Evolutionary conservation across 768 basidiomycete species (phyloP), one percentile per base, ranked within the genome.

Genomic region (Auricularia cornea): DNA sequence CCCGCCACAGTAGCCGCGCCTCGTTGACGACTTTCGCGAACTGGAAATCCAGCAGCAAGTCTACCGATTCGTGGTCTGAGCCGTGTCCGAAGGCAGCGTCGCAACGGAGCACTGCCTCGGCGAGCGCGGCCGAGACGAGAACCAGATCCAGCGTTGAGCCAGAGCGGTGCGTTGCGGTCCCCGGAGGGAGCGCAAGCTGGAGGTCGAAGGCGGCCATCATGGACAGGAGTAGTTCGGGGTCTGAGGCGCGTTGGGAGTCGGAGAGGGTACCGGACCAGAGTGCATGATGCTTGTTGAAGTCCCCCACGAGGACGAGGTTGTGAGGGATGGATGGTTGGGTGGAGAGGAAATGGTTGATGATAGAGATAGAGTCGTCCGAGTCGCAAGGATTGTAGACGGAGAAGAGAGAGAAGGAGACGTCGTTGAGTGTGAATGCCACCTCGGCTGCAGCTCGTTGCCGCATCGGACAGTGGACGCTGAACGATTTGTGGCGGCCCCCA

Each of bases 221-320:
- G 23, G 38, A 40, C 26, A 61, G 60, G 23, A 61, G 41, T 12
- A 30, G 18, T 20, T 23, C 41, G 31, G 23, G 18, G 12, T 40
- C 30, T 16, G 31, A 41, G 23, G 41, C 60, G 48, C n/a, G 18
- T 10, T 26, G 41, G 6, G n/a, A 12, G 38, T 40, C 23, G 60
- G 48, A 23, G 18, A 44, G n/a, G 23, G 41, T n/a, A 41, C 48
- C 60, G n/a, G 40, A 29, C 60, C 60, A 61, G 23, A 61, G 60
- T 11, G 60, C 23, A n/a, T 61, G 23, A 30, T 61, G 60, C 28
- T 52, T 44, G 60, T 61, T 61, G 60, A 61, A 61, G n/a, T 61
- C 60, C 28, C 60, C 60, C 20, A 18, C 44, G 18, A 48, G 10
- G 44, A 48, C 10, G 44, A 48, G 44, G 20, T 48, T 18, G n/a